Conservation (phyloP, 768 basidiomycete genomes). For the Lactarius sp. region DNA sequence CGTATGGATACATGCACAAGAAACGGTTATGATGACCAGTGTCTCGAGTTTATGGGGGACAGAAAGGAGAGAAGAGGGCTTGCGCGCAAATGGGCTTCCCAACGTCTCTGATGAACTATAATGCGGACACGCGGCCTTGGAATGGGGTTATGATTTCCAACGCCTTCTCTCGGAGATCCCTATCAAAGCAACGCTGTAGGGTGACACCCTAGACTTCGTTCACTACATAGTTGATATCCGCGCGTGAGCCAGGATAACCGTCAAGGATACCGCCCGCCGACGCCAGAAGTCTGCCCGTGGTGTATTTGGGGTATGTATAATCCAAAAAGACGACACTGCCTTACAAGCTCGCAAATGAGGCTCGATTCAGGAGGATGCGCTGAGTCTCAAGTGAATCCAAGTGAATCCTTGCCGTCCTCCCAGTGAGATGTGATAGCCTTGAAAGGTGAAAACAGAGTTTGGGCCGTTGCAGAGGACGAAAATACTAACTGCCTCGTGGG, state of each 20-base stretch:
- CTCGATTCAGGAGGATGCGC: constrained; percentile 27
- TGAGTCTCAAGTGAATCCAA: constrained; percentile 2
- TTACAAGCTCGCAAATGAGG: constrained; percentile 31
- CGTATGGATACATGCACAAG: too few species aligned
- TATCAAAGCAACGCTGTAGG: neutral
- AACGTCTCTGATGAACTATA: too few species aligned
- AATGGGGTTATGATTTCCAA: too few species aligned
- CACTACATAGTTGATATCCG: neutral
- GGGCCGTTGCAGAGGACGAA: neutral
- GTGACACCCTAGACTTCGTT: too few species aligned
- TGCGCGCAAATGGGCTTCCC: too few species aligned
- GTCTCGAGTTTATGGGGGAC: too few species aligned
- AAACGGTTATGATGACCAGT: too few species aligned
- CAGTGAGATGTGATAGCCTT: constrained; percentile 1
- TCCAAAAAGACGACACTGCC: neutral
- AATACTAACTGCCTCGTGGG: neutral
- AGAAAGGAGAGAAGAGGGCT: too few species aligned
- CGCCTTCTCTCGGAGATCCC: too few species aligned
- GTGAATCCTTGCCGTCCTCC: neutral
- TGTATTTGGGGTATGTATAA: neutral
- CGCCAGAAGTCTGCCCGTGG: neutral
- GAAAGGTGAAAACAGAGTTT: neutral
- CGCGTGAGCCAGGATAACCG: neutral
- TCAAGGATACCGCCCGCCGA: neutral
- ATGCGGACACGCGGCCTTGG: too few species aligned